Base-by-base conservation (phyloP, 2,329 filamentous ascomycete species). In the Trichoderma pleuroti region DNA sequence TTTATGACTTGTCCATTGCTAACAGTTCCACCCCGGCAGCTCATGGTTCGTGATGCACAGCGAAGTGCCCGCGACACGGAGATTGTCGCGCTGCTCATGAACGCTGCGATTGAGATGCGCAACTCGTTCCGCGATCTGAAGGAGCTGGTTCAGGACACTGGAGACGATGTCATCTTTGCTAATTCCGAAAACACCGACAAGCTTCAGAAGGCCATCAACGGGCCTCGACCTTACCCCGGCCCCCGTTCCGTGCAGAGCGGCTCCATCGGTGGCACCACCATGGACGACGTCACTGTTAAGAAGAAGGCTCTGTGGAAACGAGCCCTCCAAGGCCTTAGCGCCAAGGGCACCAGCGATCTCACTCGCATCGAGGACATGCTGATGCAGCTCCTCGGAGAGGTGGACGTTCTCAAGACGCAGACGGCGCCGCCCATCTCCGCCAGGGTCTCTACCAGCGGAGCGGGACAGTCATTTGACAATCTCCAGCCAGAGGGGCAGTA, bases 41-140 rank as follows among this genome's bases (percentile, higher is more conserved):
- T 99, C 73, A 98, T 97, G 79, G 96, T 98, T 73, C 92, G 96
- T 42, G 96, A 99, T 82, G 96, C 95, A 52, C 95, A 98, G 82
- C 91, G 96, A 72, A 98, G 96, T 81, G 96, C 96, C 59, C 89
- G 96, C 57, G 96, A 99, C 77, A 98, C 96, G 0, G 96, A 99
- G 81, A 98, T 99, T 69, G 85, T 99, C 21, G 93, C 98, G 60
- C 95, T 96, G 0, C 88, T 99, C 36, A 96, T 99, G 72, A 91
- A 95, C 72, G 94, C 94, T 68, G 95, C 96, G 5, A 91, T 96
- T 14, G 96, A 99, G 81, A 98, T 98, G 94, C 93, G 95, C 74
- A 97, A 93, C 75, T 97, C 93, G 0, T 97, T 98, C 78, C 93
- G 97, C 74, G 94, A 97, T 76, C 92, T 99, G 86, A 98, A 96